Base-by-base conservation (phyloP, 495 filamentous ascomycete genomes). In the Penicillium manginii region DNA sequence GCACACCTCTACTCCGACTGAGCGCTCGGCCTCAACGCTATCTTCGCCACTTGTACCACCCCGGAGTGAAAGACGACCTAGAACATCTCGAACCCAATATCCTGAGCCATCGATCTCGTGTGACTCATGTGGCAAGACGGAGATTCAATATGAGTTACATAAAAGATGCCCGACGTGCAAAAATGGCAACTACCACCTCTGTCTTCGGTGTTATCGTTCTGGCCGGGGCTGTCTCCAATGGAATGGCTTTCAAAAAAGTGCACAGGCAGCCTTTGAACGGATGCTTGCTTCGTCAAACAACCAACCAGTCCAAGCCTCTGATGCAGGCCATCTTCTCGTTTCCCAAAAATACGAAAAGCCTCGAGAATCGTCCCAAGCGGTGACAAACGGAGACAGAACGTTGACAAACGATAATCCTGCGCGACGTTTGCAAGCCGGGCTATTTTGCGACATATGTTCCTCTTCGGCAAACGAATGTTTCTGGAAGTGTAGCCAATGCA, bases 401-500 rank as follows among this genome's bases (percentile, higher is more conserved):
- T 70, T 87, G 18, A 89, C 85, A 0, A 84, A 74, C 12, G 86
- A 89, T 55, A 82, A 90, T 64, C 89, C 90, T 0, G 67, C 79
- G 8, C 78, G 77, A 33, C 78, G 90, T 17, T 73, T 96, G n/a
- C 83, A 91, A 68, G 83, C 80, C 46, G 92, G 92, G n/a, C 81
- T 87, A 21, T 96, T 97, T 70, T 97, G 92, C 73, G 82, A 84
- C 23, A 80, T 83, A 40, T 97, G 92, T 65, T 72, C 78, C n/a
- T 78, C 82, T 0, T 86, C 83, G 70, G 78, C 90, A 0, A 91
- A 94, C 58, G 81, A 86, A 21, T 91, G 88, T 67, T 92, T 87
- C 67, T 97, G 91, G 92, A 84, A 88, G 57, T 97, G 92, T 70
- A 83, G 84, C 54, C 62, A 78, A 37, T 97, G 92, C 73, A 96